phyloP scores from a whole-genome alignment of 2,329 filamentous ascomycete genomes.

The Daldinia eschscholtzii region DNA sequence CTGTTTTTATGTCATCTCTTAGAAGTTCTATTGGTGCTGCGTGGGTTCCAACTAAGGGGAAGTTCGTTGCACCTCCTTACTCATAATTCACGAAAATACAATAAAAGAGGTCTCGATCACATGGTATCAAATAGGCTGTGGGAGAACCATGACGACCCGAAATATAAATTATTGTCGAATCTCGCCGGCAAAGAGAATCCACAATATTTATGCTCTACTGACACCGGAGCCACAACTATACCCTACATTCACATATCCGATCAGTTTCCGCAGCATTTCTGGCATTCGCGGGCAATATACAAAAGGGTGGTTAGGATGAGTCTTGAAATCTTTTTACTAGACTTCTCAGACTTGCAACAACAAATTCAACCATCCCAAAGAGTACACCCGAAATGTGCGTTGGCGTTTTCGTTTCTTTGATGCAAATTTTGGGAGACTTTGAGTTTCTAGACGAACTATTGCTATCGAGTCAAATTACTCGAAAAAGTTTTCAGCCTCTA shows the following conservation, averaged over 20 bases:
- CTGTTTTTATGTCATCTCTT: slow-evolving; percentile 9
- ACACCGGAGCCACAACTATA: not conserved
- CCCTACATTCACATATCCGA: slow-evolving; percentile 11
- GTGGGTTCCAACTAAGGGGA: not conserved
- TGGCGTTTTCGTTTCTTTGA: slow-evolving; percentile 3
- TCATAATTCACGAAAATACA: not conserved
- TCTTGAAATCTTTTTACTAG: not conserved
- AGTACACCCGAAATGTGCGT: slow-evolving; percentile 5
- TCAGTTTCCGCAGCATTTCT: slow-evolving; percentile 2
- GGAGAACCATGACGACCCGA: slow-evolving; percentile 14
- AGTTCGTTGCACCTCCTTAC: not conserved
- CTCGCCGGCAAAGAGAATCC: slow-evolving; percentile 15
- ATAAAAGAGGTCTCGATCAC: not conserved
- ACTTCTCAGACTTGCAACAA: slow-evolving; percentile 1
- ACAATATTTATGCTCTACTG: slow-evolving; percentile 14
- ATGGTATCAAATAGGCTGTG: slow-evolving; percentile 2
- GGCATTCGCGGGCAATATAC: slow-evolving; percentile 7
- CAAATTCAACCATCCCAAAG: not conserved
- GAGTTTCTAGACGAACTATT: slow-evolving; percentile 3
- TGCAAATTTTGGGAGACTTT: slow-evolving; percentile 5
- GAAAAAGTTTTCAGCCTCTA: not conserved
- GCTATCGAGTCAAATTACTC: not conserved
- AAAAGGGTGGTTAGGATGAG: not conserved
- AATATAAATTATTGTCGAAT: slow-evolving; percentile 21
- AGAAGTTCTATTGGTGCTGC: slow-evolving; percentile 9